Evolutionary conservation across 345 rosid species (phyloP), one percentile per base, ranked within the genome.

Genomic region (Aegle marmelos): DNA sequence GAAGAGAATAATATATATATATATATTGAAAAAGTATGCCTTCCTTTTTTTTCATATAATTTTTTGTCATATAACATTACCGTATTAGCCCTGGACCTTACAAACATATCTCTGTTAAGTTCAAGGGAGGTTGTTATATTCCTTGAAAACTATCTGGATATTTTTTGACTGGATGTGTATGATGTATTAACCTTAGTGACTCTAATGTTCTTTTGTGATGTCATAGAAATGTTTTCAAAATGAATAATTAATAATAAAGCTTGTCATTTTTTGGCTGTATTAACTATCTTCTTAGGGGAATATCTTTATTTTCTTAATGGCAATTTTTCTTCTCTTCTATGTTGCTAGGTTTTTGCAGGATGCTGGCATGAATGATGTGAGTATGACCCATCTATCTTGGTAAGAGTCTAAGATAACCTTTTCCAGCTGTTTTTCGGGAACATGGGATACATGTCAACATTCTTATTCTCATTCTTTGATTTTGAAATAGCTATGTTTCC

Each of bases 341-440:
- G 50, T 70, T 74, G 78, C 70, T 89, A 96, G 99, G 86, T 83
- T 92, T 72, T 86, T 96, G 89, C 95, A 88, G 80, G 99, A 94
- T 75, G 91, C 93, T 54, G 95, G 95, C 75, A 80, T 90, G 83
- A 89, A 78, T 83, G 98, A 94, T 76, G 79, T 80, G 9, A 84
- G 25, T 48, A 90, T 89, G 97, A 92, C 91, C 71, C 98, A 94
- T 3, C 85, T 94, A 74, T 83, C 92, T 65, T 96, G 99, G 99
- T 91, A 84, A 86, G 87, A 37, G 36, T 72, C 73, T 61, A 64
- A 27, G 41, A 11, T 41, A 45, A 58, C 65, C 25, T 62, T 65
- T 69, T 58, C 62, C 66, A 50, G 59, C 50, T 76, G 71, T 65
- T 78, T 45, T 30, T 27, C 11, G 13, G 9, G 22, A 60, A 34